A percentile compares a stretch with the other conserved stretches of the same genome.
phyloP scores from a whole-genome alignment of 768 basidiomycete genomes.

The Agaricus sinodeliciosus region DNA sequence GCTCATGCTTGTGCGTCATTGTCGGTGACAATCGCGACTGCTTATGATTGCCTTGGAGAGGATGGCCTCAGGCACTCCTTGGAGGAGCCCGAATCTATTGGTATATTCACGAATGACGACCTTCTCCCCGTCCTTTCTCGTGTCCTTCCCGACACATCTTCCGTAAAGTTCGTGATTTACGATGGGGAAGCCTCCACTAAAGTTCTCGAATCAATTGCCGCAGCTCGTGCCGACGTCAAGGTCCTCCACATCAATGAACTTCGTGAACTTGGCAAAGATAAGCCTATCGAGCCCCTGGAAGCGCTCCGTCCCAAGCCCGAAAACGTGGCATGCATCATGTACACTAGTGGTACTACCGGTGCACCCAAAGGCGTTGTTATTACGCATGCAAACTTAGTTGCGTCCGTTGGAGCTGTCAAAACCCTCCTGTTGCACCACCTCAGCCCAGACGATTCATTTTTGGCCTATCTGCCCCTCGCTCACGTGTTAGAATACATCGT shows the following conservation, averaged over 20 bases:
- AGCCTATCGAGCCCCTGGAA: constrained; percentile 46
- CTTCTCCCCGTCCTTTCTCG: constrained; percentile 74
- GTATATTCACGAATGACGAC: constrained; percentile 89
- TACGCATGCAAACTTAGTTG: constrained; percentile 80
- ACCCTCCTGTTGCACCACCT: constrained; percentile 64
- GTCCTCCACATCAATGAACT: constrained; percentile 67
- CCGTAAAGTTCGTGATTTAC: constrained; percentile 77
- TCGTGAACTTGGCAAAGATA: constrained; percentile 53
- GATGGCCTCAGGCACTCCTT: constrained; percentile 85
- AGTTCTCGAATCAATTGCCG: constrained; percentile 53
- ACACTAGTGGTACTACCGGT: constrained; percentile 86
- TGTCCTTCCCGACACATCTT: constrained; percentile 66
- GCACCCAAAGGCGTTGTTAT: constrained; percentile 92
- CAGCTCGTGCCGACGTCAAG: constrained; percentile 49
- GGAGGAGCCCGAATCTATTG: constrained; percentile 72
- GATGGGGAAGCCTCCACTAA: constrained; percentile 60
- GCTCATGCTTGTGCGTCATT: constrained; percentile 77
- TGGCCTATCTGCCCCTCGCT: constrained; percentile 90
- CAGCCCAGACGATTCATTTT: constrained; percentile 55
- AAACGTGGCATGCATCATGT: constrained; percentile 50
- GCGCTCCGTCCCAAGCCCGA: constrained; percentile 36
- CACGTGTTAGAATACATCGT: constrained; percentile 96
- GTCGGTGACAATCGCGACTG: constrained; percentile 82
- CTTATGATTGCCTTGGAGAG: constrained; percentile 94
- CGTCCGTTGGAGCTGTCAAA: constrained; percentile 80